Evolutionary conservation across 1,284 basidiomycete genomes (phyloP).

Genomic region (Boletus sp.): DNA sequence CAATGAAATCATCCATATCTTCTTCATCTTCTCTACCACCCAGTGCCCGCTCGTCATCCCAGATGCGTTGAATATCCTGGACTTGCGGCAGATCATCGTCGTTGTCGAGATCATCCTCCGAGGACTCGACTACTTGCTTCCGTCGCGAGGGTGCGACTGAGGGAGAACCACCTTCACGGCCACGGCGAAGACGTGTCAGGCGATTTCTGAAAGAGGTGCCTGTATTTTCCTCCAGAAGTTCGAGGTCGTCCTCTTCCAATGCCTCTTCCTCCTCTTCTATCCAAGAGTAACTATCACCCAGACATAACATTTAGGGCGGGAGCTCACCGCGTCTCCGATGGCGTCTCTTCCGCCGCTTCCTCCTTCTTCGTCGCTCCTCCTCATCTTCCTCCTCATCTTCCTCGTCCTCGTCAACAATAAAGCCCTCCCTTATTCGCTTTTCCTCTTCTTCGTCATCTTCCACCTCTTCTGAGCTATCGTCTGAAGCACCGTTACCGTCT

Average conservation of each 20-base stretch:
- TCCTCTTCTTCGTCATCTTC: slow-evolving; percentile 83
- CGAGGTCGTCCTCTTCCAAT: slow-evolving; percentile 95
- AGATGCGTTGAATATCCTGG: slow-evolving; percentile 76
- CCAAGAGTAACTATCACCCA: slow-evolving; percentile 14
- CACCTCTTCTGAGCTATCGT: slow-evolving; percentile 82
- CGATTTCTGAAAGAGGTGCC: slow-evolving; percentile 67
- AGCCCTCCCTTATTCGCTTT: slow-evolving; percentile 69
- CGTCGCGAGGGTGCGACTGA: slow-evolving; percentile 57
- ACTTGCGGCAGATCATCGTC: slow-evolving; percentile 52
- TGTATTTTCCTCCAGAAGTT: slow-evolving; percentile 92
- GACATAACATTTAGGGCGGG: neutral
- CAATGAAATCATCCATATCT: slow-evolving; percentile 87
- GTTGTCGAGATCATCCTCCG: slow-evolving; percentile 69
- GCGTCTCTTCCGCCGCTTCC: slow-evolving; percentile 65
- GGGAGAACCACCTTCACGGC: slow-evolving; percentile 65
- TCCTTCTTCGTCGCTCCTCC: slow-evolving; percentile 51
- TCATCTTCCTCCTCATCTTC: slow-evolving; percentile 61
- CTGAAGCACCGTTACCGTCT: slow-evolving; percentile 43
- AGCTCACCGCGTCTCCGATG: slow-evolving; percentile 54
- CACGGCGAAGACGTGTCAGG: slow-evolving; percentile 71
- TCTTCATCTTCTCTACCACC: slow-evolving; percentile 66
- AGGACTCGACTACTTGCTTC: slow-evolving; percentile 56
- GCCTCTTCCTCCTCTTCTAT: slow-evolving; percentile 57
- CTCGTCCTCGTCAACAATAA: slow-evolving; percentile 85
- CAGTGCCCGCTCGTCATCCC: slow-evolving; percentile 73